Evolutionary conservation across 345 rosid genomes (phyloP).

Genomic region (Adansonia digitata): DNA sequence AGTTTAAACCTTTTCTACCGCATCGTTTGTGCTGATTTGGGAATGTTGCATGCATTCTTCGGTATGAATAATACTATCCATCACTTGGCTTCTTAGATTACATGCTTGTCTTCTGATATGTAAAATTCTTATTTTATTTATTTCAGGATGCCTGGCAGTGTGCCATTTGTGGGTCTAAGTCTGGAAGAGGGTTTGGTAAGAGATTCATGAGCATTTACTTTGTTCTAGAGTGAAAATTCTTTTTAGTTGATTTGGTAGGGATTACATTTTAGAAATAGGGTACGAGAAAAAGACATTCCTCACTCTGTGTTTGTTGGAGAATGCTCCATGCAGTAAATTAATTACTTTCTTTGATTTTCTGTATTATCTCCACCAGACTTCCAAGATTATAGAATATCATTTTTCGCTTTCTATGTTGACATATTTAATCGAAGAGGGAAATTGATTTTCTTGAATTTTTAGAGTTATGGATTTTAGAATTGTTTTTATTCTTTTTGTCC

Average conservation of each 20-base stretch:
- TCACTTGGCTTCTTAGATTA: neutral
- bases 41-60: neutral
- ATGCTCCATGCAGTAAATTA: neutral
- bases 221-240: neutral
- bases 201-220: constrained; percentile 8
- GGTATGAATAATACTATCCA: neutral
- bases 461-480: neutral
- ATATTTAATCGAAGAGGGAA: neutral
- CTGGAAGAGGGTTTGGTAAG: no score
- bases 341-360: neutral
- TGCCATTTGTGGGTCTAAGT: constrained; percentile 84
- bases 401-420: neutral
- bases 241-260: neutral
- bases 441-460: neutral
- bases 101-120: neutral
- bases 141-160: constrained; percentile 97
- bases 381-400: neutral
- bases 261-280: neutral
- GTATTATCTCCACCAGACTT: neutral
- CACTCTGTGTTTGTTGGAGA: neutral
- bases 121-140: neutral
- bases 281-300: neutral
- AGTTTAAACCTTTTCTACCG: neutral
- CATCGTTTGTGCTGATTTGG: neutral
- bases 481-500: neutral